Evolutionary conservation across 2,329 filamentous ascomycete genomes (phyloP), one percentile per base, ranked within the genome.

Genomic region (Cytospora piceae): DNA sequence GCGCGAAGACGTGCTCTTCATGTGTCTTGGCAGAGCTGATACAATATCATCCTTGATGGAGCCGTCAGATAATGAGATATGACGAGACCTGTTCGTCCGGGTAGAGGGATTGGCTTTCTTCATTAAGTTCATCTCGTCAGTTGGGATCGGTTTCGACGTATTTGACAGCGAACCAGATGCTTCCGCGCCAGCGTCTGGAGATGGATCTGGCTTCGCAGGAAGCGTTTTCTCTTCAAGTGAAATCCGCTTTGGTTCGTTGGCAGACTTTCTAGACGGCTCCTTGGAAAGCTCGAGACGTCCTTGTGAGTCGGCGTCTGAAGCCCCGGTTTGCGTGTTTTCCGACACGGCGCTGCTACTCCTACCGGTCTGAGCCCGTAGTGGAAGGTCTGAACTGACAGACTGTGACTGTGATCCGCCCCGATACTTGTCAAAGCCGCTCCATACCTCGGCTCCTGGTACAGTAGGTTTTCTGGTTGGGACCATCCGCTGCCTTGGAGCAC

Each of bases 1-100:
- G 17, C 91, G 82, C 0, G 90, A 93, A 0, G 91, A 91, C 14
- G 89, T 91, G 74, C 90, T 93, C 76, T 89, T 90, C 87, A 90
- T 89, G 68, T 89, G 87, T 67, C 79, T 84, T 2, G 87, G 87
- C 39, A 89, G 67, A 1, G 83, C 81, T 8, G 82, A 84, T 2
- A 81, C 59, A 4, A 69, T 74, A 1, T 79, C 75, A 39, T 80
- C 78, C 62, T 79, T 81, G 11, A 74, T 73, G 0, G 84, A 85
- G 15, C 79, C 73, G 4, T 80, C 80, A 0, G 84, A 83, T 1
- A 82, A 66, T n/a, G 84, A 88, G 3, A 81, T 73, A 63, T 85
- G 83, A 46, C 83, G 81, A 1, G 86, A 85, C 20, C 80, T 77
- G 1, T 74, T 77, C n/a, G 78, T 76, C 24, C 74, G 74, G 3